Percentiles rank a stretch among this genome's conserved stretches.
Conservation (phyloP, 345 rosid species). For the Eucalyptus victrix region DNA sequence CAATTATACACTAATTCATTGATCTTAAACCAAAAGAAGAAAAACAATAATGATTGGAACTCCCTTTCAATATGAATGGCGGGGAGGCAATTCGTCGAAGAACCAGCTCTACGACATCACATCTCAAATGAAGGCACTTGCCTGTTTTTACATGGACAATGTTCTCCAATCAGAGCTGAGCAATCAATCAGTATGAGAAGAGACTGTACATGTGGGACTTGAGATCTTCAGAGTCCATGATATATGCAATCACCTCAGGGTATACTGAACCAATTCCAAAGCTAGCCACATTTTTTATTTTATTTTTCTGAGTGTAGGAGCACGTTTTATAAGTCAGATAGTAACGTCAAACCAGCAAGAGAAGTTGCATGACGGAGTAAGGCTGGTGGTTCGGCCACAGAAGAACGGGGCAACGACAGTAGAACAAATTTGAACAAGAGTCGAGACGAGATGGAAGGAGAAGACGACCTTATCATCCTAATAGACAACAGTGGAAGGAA, state of each 20-base stretch:
- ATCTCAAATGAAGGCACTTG: too few relatives aligned
- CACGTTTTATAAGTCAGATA: neutral
- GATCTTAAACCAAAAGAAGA: too few relatives aligned
- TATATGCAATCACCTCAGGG: neutral
- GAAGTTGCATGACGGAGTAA: neutral
- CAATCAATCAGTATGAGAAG: too few relatives aligned
- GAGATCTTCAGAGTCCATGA: neutral
- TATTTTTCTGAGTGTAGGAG: neutral
- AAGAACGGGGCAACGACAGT: neutral
- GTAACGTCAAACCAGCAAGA: neutral
- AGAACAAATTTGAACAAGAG: neutral
- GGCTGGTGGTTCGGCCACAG: neutral
- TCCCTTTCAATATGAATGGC: too few relatives aligned
- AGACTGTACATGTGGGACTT: too few relatives aligned
- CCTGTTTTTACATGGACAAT: too few relatives aligned
- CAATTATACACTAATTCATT: too few relatives aligned
- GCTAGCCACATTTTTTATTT: neutral
- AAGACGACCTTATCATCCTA: conserved; percentile 69
- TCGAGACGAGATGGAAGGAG: neutral
- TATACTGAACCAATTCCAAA: neutral
- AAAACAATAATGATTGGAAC: too few relatives aligned
- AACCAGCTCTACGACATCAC: too few relatives aligned
- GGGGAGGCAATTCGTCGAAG: too few relatives aligned
- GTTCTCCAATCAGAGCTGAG: too few relatives aligned
- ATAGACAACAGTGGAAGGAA: conserved; percentile 63